phyloP scores from a whole-genome alignment of 148 eudicot species.

The Dysphania ambrosioides region DNA sequence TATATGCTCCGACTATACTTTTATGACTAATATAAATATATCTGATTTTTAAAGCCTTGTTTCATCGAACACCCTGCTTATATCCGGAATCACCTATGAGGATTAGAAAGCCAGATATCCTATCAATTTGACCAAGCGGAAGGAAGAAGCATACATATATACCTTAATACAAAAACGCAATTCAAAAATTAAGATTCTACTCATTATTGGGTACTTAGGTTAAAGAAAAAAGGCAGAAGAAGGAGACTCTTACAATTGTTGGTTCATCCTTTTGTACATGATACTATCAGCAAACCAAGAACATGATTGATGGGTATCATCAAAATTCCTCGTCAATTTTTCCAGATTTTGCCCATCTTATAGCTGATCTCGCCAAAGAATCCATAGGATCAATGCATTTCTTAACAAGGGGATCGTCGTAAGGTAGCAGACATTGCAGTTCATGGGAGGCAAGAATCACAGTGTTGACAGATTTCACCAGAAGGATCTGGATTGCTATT shows the following conservation, averaged over 20 bases:
- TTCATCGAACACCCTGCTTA: too few species aligned
- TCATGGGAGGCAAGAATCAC: conserved; percentile 63
- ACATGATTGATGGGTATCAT: neutral
- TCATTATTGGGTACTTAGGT: neutral
- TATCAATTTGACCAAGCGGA: too few species aligned
- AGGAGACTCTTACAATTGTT: neutral
- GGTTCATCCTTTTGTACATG: neutral
- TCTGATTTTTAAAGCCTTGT: too few species aligned
- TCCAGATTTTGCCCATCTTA: conserved; percentile 45
- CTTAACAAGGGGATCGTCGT: conserved; percentile 55
- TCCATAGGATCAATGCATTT: conserved; percentile 68
- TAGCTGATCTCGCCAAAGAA: conserved; percentile 53
- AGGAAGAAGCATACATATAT: neutral
- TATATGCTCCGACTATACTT: too few species aligned
- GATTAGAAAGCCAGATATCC: too few species aligned
- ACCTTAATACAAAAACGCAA: neutral
- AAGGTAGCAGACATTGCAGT: conserved; percentile 45
- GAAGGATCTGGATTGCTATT: conserved; percentile 50
- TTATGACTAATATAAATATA: too few species aligned
- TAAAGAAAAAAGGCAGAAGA: neutral
- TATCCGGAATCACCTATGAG: too few species aligned
- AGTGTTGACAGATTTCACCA: conserved; percentile 52
- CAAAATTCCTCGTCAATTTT: conserved; percentile 5
- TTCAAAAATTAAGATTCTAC: neutral
- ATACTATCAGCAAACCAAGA: neutral